Conservation (phyloP, 1,284 basidiomycete genomes). For the Pseudozyma thailandica region DNA sequence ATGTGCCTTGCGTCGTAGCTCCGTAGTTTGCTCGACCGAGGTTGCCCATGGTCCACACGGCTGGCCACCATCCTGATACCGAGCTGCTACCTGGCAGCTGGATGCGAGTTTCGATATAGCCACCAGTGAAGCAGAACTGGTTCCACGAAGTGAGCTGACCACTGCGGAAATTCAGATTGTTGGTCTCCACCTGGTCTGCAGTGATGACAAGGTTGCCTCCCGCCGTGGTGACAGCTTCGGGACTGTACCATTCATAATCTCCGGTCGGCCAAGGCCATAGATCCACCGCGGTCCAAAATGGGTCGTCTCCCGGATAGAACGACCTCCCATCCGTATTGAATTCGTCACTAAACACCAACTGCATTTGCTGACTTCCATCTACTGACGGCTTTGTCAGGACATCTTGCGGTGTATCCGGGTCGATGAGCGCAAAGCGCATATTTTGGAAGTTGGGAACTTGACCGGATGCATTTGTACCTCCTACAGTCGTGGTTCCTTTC, state of each 20-base stretch:
- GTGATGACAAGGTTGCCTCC: conserved; percentile 84
- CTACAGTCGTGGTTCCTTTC: conserved; percentile 47
- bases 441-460: conserved; percentile 51
- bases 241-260: conserved; percentile 74
- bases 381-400: conserved; percentile 70
- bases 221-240: conserved; percentile 80
- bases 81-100: conserved; percentile 81
- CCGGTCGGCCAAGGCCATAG: conserved; percentile 76
- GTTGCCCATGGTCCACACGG: conserved; percentile 88
- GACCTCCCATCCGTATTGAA: conserved; percentile 67
- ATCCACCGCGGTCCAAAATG: conserved; percentile 78
- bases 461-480: conserved; percentile 57
- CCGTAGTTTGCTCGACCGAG: conserved; percentile 66
- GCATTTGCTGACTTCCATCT: conserved; percentile 58
- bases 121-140: conserved; percentile 94
- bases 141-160: conserved; percentile 76
- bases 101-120: conserved; percentile 82
- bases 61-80: conserved; percentile 74
- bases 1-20: conserved; percentile 74
- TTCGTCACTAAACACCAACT: conserved; percentile 68
- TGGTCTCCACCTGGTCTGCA: conserved; percentile 65
- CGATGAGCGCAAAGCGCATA: conserved; percentile 60
- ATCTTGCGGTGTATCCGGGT: conserved; percentile 67
- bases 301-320: conserved; percentile 75
- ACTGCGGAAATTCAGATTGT: conserved; percentile 77